phyloP scores from a whole-genome alignment of 768 basidiomycete genomes.

The Plicaturopsis crispa region DNA sequence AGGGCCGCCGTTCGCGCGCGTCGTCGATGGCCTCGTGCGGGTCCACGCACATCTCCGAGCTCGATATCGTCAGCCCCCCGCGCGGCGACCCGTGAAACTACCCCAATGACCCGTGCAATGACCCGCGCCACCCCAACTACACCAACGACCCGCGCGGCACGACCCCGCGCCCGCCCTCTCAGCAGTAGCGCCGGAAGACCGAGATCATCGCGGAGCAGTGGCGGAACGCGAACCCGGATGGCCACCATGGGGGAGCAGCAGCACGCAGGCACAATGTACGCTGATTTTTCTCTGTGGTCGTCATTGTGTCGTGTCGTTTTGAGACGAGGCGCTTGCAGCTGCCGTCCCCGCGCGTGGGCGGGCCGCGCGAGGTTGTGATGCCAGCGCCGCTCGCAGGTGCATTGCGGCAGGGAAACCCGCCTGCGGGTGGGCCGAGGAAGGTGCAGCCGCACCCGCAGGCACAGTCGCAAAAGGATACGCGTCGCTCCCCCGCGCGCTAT shows the following conservation, averaged over 20 bases:
- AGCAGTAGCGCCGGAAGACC: constrained; percentile 16
- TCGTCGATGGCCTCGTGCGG: constrained; percentile 17
- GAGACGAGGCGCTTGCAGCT: too few relatives aligned
- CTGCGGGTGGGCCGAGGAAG: neutral
- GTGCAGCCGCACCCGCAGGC: neutral
- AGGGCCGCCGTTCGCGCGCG: constrained; percentile 7
- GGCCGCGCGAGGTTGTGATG: too few relatives aligned
- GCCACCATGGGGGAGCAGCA: constrained; percentile 1
- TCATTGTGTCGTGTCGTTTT: too few relatives aligned
- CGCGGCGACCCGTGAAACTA: constrained; percentile 12
- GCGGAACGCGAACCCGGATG: constrained; percentile 15
- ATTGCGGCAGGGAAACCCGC: neutral
- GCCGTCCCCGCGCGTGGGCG: too few relatives aligned
- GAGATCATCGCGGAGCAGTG: constrained; percentile 21
- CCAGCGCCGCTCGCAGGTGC: neutral
- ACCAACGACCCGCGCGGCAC: constrained; percentile 7
- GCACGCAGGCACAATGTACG: too few relatives aligned
- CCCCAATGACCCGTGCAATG: constrained; percentile 10
- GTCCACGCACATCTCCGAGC: constrained; percentile 23
- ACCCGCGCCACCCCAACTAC: constrained; percentile 13
- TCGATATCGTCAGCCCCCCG: constrained; percentile 17
- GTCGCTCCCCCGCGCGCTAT: neutral
- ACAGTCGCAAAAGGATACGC: neutral
- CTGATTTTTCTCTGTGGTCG: too few relatives aligned
- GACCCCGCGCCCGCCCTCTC: constrained; percentile 12